Conservation (phyloP, 148 eudicot genomes). For the Camellia granthamiana region DNA sequence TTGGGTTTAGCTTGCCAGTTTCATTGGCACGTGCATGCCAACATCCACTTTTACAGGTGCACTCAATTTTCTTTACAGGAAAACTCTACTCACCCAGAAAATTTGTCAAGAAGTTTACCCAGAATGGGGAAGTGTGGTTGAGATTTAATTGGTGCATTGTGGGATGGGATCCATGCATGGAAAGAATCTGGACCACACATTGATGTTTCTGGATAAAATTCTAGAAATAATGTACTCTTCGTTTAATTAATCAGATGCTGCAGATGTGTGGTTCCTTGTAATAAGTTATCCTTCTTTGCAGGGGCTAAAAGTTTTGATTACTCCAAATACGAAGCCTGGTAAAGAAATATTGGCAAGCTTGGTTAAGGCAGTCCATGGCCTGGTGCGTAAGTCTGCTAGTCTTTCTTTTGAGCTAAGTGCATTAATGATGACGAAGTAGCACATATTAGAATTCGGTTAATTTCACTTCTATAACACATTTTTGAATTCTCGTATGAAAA, state of each 20-base stretch:
- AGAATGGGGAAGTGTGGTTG: too few species aligned
- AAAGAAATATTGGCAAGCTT: constrained; percentile 46
- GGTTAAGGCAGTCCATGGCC: constrained; percentile 54
- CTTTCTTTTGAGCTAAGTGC: not conserved
- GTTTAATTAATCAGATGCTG: not conserved
- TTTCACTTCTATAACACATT: not conserved
- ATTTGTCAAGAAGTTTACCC: too few species aligned
- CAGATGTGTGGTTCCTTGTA: constrained; percentile 11
- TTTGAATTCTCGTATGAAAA: not conserved
- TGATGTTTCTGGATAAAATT: too few species aligned
- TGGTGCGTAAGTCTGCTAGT: constrained; percentile 35
- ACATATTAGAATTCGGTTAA: not conserved
- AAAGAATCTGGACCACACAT: too few species aligned
- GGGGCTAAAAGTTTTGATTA: constrained; percentile 49
- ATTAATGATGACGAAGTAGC: constrained; percentile 6
- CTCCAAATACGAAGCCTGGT: constrained; percentile 56
- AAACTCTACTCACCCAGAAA: too few species aligned
- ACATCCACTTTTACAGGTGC: constrained; percentile 61
- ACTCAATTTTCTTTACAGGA: not conserved
- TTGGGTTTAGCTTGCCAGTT: constrained; percentile 60
- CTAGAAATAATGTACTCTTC: too few species aligned
- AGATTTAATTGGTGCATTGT: too few species aligned
- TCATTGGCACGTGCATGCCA: constrained; percentile 58
- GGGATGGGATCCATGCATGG: too few species aligned
- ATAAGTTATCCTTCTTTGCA: constrained; percentile 18